Evolutionary conservation across 495 filamentous ascomycete species (phyloP), one percentile per base, ranked within the genome.

Genomic region (Immersiella caudata): DNA sequence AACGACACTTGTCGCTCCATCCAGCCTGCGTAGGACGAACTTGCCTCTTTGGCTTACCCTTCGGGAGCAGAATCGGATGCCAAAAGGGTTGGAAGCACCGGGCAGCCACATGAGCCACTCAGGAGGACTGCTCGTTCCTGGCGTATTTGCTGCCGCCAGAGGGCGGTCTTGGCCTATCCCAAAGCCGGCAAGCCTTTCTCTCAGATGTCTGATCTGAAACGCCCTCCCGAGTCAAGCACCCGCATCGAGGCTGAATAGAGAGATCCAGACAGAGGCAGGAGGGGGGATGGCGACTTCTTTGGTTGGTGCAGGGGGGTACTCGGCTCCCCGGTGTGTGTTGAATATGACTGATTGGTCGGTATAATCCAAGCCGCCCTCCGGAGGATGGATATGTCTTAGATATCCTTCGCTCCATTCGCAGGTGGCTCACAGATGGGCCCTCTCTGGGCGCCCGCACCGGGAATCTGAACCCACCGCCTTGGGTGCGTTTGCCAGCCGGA

Each of bases 31-130:
- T 46, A 46, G 40, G 40, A 59, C 18, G 27, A 33, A 22, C 21
- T 20, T 59, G 56, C 56, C 56, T 29, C n/a, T 22, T 55, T 55
- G 14, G 52, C 7, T n/a, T 46, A 6, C 40, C 16, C 40, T 6
- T 29, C 27, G 57, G 57, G 59, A 62, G 59, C 22, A 35, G 20
- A 24, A 49, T 50, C 33, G 59, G 22, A 50, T 40, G 36, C 35
- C 59, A 36, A 25, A 35, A 35, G 24, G 59, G 59, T 51, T 63
- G 40, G 61, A 36, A 46, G 61, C 61, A 63, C 25, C 61, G 61
- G 61, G 24, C 24, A 63, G 59, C 59, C 24, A 62, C 59, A 62
- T 62, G 33, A 62, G 59, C 59, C 59, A 62, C 59, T 49, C 59
- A 62, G n/a, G 59, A 49, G 22, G 59, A 22, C 24, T 40, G 29